phyloP scores from a whole-genome alignment of 176 grass and related monocot species.

The Oryza australiensis region DNA sequence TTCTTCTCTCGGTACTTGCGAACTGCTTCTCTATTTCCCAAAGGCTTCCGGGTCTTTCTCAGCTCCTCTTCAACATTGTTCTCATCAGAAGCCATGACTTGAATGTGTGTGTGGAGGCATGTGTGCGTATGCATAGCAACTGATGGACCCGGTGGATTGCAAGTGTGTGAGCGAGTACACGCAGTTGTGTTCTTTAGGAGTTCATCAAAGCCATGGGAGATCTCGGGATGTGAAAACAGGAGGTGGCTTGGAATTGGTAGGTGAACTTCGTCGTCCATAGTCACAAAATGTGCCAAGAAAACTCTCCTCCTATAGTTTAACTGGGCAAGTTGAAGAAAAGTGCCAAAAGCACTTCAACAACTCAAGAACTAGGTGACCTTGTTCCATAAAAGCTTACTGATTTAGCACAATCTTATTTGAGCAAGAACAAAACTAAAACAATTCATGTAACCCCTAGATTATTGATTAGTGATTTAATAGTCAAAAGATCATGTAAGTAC shows the following conservation, averaged over 20 bases:
- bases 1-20: conserved; percentile 96
- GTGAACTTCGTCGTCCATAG: conserved; percentile 69
- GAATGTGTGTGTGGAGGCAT: conserved; percentile 76
- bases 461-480: conserved; percentile 40
- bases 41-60: conserved; percentile 46
- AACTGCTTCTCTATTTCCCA: conserved; percentile 83
- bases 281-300: conserved; percentile 33
- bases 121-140: conserved; percentile 59
- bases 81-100: conserved; percentile 43
- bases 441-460: conserved; percentile 48
- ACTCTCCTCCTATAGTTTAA: conserved; percentile 36
- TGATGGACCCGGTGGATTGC: conserved; percentile 52
- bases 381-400: conserved; percentile 46
- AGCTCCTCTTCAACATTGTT: conserved; percentile 37
- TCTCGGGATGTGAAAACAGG: conserved; percentile 58
- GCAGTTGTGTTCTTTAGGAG: conserved; percentile 49
- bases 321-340: conserved; percentile 30
- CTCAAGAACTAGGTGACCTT: conserved; percentile 37
- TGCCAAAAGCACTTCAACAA: conserved; percentile 35
- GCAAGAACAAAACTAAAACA: conserved; percentile 14
- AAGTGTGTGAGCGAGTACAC: conserved; percentile 77
- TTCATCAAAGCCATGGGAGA: conserved; percentile 61
- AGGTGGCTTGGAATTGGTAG: conserved; percentile 65
- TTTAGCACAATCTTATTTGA: conserved; percentile 20
- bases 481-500: conserved; percentile 48